phyloP scores from a whole-genome alignment of 2,329 filamentous ascomycete species.

The Chrysoporthe austroafricana region DNA sequence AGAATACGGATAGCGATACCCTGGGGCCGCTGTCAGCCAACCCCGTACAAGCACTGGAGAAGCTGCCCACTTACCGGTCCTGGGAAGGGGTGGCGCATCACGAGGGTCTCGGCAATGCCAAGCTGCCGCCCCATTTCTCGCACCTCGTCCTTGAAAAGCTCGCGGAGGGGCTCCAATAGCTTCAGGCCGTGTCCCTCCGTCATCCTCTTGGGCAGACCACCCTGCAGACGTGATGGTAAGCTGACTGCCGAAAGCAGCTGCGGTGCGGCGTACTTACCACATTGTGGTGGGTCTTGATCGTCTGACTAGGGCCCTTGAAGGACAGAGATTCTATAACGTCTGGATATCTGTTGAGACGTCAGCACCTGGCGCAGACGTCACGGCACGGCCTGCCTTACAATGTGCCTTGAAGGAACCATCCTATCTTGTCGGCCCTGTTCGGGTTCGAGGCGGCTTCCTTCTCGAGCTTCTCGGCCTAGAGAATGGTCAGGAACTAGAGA shows the following conservation, averaged over 20 bases:
- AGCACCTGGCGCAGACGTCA: not conserved
- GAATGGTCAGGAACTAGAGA: not conserved
- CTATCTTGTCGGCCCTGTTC: slow-evolving; percentile 70
- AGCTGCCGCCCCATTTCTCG: slow-evolving; percentile 70
- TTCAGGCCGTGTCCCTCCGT: slow-evolving; percentile 42
- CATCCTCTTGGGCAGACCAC: slow-evolving; percentile 17
- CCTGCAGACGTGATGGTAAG: not conserved
- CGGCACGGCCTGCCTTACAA: slow-evolving; percentile 55
- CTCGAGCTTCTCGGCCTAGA: slow-evolving; percentile 57
- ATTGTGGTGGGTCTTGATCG: slow-evolving; percentile 47
- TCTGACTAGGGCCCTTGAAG: slow-evolving; percentile 53
- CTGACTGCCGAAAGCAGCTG: not conserved
- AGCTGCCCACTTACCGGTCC: slow-evolving; percentile 42
- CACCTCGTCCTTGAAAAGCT: slow-evolving; percentile 86
- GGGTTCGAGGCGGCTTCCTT: slow-evolving; percentile 32
- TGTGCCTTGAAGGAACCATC: slow-evolving; percentile 87
- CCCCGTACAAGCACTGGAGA: not conserved
- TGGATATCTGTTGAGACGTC: slow-evolving; percentile 17
- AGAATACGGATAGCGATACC: slow-evolving; percentile 78
- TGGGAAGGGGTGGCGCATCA: slow-evolving; percentile 79
- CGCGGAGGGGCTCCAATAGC: slow-evolving; percentile 77
- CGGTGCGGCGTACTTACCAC: not conserved
- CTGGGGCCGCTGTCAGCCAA: slow-evolving; percentile 31
- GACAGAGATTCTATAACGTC: slow-evolving; percentile 50
- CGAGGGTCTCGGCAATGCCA: slow-evolving; percentile 73